Percentiles rank a stretch among this genome's conserved stretches.
phyloP scores from a whole-genome alignment of 2,329 filamentous ascomycete genomes.

The Pseudocercospora ulei region DNA sequence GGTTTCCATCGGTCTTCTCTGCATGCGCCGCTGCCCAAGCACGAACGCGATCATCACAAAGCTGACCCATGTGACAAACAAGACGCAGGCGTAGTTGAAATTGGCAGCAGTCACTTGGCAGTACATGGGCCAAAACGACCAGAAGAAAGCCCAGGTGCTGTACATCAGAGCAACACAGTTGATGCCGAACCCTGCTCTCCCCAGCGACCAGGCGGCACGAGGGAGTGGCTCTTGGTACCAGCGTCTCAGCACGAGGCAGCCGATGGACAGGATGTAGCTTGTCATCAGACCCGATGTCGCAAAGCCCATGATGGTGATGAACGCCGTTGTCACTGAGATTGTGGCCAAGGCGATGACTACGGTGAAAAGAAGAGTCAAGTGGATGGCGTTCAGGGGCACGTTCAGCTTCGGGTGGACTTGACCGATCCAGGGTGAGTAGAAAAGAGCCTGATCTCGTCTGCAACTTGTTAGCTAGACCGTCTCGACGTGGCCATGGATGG shows the following conservation, averaged over 20 bases:
- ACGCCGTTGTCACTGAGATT: slow-evolving; percentile 33
- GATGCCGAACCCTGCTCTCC: slow-evolving; percentile 33
- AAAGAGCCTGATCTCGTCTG: slow-evolving; percentile 36
- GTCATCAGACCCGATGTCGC: slow-evolving; percentile 36
- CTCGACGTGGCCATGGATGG: too few species aligned
- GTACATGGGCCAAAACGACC: slow-evolving; percentile 38
- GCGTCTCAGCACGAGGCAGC: slow-evolving; percentile 35
- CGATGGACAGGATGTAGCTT: slow-evolving; percentile 37
- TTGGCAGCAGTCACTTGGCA: slow-evolving; percentile 33
- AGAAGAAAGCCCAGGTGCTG: slow-evolving; percentile 33
- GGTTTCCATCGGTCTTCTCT: slow-evolving; percentile 11
- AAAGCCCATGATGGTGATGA: slow-evolving; percentile 39
- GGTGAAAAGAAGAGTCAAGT: slow-evolving; percentile 29
- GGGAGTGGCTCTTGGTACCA: slow-evolving; percentile 34
- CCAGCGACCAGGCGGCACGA: slow-evolving; percentile 34
- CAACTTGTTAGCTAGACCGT: neutral
- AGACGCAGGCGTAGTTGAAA: slow-evolving; percentile 47
- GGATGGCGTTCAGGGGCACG: slow-evolving; percentile 29
- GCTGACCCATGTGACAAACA: slow-evolving; percentile 32
- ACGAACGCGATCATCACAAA: slow-evolving; percentile 12
- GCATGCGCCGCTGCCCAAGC: slow-evolving; percentile 9
- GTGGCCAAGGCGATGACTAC: slow-evolving; percentile 31
- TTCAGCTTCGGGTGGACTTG: slow-evolving; percentile 21
- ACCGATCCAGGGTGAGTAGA: slow-evolving; percentile 35
- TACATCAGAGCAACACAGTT: slow-evolving; percentile 35